These are phyloP conservation scores for Vigna radiata DNA, from an alignment of 306 rosid species.

Conservation along the genomic window DNA sequence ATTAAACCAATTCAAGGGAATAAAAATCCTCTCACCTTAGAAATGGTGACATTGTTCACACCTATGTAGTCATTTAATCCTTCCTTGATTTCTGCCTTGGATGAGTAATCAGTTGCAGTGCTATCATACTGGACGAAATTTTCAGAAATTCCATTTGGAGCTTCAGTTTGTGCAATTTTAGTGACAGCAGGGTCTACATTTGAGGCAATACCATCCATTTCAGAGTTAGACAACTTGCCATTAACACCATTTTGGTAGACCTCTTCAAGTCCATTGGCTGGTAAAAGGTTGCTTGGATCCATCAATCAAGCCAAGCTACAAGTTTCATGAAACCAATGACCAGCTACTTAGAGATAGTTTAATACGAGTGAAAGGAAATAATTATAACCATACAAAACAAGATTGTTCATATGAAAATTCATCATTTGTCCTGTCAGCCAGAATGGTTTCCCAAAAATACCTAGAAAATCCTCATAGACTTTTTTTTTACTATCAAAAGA, in stretches of 20 bases:
- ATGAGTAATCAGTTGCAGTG: constrained; percentile 48
- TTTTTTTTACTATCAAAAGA: constrained; percentile 8
- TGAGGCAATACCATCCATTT: constrained; percentile 48
- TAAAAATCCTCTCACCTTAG: constrained; percentile 56
- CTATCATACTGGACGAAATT: constrained; percentile 51
- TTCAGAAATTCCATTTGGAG: constrained; percentile 57
- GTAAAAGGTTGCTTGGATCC: constrained; percentile 63
- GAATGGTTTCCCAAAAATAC: not conserved
- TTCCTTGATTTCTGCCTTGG: constrained; percentile 54
- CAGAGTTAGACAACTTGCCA: constrained; percentile 43
- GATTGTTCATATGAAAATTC: not conserved
- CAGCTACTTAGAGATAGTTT: not conserved
- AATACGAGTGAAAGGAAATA: not conserved
- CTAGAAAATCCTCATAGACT: constrained; percentile 6
- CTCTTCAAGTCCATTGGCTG: constrained; percentile 57
- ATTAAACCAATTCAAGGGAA: constrained; percentile 24
- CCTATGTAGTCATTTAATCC: constrained; percentile 49
- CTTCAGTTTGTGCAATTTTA: constrained; percentile 42
- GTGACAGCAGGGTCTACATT: constrained; percentile 45
- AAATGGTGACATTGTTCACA: constrained; percentile 52
- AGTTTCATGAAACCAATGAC: constrained; percentile 33
- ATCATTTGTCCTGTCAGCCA: not conserved
- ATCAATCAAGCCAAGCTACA: constrained; percentile 63
- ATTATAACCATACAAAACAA: constrained; percentile 3
- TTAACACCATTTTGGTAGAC: constrained; percentile 69